A percentile compares a stretch with the other conserved stretches of the same genome.
These are phyloP conservation scores for Cephaloascus albidus DNA, from an alignment of 805 yeast genomes.

Conservation along the genomic window DNA sequence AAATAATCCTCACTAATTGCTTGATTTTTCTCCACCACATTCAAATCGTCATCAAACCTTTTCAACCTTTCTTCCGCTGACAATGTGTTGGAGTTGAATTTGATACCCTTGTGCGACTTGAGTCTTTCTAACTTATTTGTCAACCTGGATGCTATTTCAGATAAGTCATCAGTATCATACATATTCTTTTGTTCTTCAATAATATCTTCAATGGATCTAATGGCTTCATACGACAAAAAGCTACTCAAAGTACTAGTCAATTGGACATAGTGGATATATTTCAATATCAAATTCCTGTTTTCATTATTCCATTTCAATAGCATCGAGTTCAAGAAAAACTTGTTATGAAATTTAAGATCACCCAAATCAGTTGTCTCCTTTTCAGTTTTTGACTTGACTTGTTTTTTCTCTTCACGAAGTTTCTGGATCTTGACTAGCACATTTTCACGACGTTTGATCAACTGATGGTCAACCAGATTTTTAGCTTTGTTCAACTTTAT, in stretches of 20 bases:
- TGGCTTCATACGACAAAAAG: conserved; percentile 24
- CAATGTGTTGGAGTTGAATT: not conserved
- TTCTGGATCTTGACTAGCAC: not conserved
- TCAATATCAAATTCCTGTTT: conserved; percentile 21
- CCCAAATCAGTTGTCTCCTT: not conserved
- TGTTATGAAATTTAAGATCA: conserved; percentile 20
- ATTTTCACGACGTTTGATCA: conserved; percentile 6
- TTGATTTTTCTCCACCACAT: conserved; percentile 12
- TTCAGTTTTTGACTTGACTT: not conserved
- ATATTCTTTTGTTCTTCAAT: conserved; percentile 11
- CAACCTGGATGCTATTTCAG: not conserved
- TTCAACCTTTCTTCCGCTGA: conserved; percentile 13
- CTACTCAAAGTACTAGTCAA: conserved; percentile 15
- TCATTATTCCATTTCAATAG: conserved; percentile 30
- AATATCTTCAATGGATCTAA: conserved; percentile 21
- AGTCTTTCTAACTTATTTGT: not conserved
- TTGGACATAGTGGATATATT: conserved; percentile 27
- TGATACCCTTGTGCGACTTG: not conserved
- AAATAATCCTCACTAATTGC: conserved; percentile 26
- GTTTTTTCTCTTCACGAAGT: not conserved
- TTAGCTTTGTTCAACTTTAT: conserved; percentile 5
- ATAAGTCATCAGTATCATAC: not conserved
- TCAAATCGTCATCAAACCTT: conserved; percentile 22
- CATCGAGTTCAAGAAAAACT: conserved; percentile 26
- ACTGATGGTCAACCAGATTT: conserved; percentile 3